These are phyloP conservation scores for Gremmenia infestans DNA, from an alignment of 2,329 filamentous ascomycete species.

Conservation along the genomic window DNA sequence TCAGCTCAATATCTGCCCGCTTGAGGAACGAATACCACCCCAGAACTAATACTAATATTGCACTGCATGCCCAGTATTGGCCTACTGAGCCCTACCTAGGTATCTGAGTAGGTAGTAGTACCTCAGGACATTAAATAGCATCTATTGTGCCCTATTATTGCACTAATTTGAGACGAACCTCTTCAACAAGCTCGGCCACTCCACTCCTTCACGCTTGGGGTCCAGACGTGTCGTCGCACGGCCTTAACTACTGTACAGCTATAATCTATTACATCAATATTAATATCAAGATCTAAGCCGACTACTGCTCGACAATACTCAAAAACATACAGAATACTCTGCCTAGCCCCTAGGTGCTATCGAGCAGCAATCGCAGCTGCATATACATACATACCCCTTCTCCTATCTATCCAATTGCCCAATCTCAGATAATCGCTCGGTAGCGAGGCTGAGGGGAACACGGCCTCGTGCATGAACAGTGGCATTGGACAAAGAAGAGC, in stretches of 20 bases:
- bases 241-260: neutral
- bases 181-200: neutral
- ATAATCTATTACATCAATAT: neutral
- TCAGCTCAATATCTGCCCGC: neutral
- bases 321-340: neutral
- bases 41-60: neutral
- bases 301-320: neutral
- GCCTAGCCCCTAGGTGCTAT: neutral
- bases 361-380: neutral
- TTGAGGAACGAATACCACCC: neutral
- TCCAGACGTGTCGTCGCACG: neutral
- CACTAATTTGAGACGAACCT: too few species aligned
- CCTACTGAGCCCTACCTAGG: neutral
- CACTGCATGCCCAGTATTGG: neutral
- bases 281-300: neutral
- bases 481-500: constrained; percentile 24
- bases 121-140: too few species aligned
- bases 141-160: too few species aligned
- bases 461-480: constrained; percentile 15
- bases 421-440: constrained; percentile 11
- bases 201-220: neutral
- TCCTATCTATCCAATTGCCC: neutral
- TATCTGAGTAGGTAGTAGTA: too few species aligned
- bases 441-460: constrained; percentile 28
- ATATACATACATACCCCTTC: neutral